A percentile compares a stretch with the other conserved stretches of the same genome.
Evolutionary conservation across 352 stramenopile species (phyloP).

Genomic region (Phytopythium delawarense): DNA sequence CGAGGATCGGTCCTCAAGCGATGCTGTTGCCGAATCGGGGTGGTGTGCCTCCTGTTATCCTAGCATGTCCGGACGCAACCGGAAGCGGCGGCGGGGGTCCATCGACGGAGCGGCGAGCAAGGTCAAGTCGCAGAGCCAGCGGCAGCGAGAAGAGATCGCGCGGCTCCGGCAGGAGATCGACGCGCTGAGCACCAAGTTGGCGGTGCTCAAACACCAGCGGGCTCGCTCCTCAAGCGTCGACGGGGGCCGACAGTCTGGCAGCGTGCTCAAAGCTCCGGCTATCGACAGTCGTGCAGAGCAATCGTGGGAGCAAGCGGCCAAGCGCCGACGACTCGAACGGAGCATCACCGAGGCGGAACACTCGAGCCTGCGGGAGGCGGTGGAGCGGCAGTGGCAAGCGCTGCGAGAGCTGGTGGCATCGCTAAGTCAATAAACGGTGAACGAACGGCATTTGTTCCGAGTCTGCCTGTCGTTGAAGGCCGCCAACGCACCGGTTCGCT

Average conservation of each 20-base stretch:
- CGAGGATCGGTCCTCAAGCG: not conserved
- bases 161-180: not conserved
- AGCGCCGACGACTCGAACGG: not conserved
- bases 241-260: no score
- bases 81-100: not conserved
- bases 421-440: not conserved
- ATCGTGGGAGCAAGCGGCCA: not conserved
- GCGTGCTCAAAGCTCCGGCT: not conserved
- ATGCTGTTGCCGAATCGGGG: not conserved
- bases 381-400: not conserved
- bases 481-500: no score
- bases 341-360: not conserved
- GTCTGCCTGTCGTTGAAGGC: no score
- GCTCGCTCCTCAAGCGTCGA: not conserved
- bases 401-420: not conserved
- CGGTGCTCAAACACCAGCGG: not conserved
- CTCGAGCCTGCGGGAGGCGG: not conserved
- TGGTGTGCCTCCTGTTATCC: not conserved
- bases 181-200: not conserved
- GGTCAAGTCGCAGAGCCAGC: not conserved
- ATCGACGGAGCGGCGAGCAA: not conserved
- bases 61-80: not conserved
- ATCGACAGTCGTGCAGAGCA: not conserved
- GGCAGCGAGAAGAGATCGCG: not conserved
- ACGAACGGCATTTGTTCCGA: no score